Evolutionary conservation across 306 rosid genomes (phyloP), one percentile per base, ranked within the genome.

Genomic region (Ceratonia siliqua): DNA sequence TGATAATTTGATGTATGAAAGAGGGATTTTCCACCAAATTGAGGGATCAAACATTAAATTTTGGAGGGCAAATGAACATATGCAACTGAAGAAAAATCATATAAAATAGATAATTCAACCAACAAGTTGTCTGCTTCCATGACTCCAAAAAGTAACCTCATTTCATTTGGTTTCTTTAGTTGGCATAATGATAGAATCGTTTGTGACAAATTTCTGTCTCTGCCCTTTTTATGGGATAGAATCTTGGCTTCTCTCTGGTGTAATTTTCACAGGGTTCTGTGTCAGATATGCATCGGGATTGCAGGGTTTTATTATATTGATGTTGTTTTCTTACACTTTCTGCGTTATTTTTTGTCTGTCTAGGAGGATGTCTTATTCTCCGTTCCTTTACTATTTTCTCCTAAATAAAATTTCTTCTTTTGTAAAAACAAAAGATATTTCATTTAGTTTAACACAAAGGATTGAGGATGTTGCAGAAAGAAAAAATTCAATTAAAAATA

Each of bases 401-500:
- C 53, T 8, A 21, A 48, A 80, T 24, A 68, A 1, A 25, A 27
- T 58, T 27, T 30, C 45, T 57, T 12, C 14, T 41, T 39, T 59
- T 33, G 11, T 55, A 27, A 38, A 61, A 38, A 70, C 27, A 62
- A 4, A 25, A 33, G 54, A 22, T 35, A 30, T 54, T 9, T 79
- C 21, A 30, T 45, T 50, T 70, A 49, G 21, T 62, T 30, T 75
- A 53, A 43, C 48, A 56, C 53, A 57, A 38, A 27, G 24, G 35
- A 35, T 30, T 20, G 2, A 17, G 46, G 18, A 5, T 61, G 5
- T 13, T 13, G 41, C 1, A 1, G 72, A 6, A 53, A 68, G 20
- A 54, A 61, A 74, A 49, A 21, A 30, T 50, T 59, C 39, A 59
- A 4, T 69, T 68, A 30, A 72, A 56, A 66, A 41, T 50, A 75